These are phyloP conservation scores for Nicotiana sylvestris DNA, from an alignment of 257 asterid genomes.

Conservation along the genomic window DNA sequence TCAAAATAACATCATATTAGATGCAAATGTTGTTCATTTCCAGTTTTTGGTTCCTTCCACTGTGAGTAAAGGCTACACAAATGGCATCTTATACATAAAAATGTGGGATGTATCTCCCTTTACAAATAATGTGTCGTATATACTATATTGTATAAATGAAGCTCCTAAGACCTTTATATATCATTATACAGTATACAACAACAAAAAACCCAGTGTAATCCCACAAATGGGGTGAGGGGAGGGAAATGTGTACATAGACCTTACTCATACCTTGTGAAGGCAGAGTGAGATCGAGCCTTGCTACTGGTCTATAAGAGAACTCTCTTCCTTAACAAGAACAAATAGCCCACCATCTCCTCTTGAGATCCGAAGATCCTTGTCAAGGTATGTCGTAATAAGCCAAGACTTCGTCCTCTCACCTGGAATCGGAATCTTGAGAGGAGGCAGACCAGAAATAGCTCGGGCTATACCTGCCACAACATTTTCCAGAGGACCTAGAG, in stretches of 20 bases:
- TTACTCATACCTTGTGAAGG: no score
- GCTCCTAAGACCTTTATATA: background rate
- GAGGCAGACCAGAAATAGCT: slow-evolving; percentile 68
- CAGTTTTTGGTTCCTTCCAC: background rate
- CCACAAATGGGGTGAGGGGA: no score
- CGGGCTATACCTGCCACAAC: slow-evolving; percentile 58
- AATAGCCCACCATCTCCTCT: slow-evolving; percentile 96
- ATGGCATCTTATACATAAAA: background rate
- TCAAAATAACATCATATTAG: background rate
- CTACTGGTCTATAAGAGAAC: slow-evolving; percentile 54
- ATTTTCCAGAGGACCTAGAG: slow-evolving; percentile 59
- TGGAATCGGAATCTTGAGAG: slow-evolving; percentile 75
- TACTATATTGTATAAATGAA: background rate
- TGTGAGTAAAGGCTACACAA: background rate
- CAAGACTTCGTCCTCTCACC: slow-evolving; percentile 73
- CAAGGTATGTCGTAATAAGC: slow-evolving; percentile 81
- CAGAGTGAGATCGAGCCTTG: background rate
- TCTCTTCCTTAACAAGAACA: slow-evolving; percentile 86
- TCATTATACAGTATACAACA: no score
- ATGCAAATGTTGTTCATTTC: background rate
- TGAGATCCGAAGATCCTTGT: slow-evolving; percentile 76
- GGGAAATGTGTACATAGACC: no score
- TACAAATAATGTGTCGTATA: background rate
- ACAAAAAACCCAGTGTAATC: no score
- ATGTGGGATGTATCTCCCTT: background rate